A percentile compares a stretch with the other conserved stretches of the same genome.
These are phyloP conservation scores for Zopfochytrium polystomum DNA, from an alignment of 371 early-diverging fungal genomes.

Conservation along the genomic window DNA sequence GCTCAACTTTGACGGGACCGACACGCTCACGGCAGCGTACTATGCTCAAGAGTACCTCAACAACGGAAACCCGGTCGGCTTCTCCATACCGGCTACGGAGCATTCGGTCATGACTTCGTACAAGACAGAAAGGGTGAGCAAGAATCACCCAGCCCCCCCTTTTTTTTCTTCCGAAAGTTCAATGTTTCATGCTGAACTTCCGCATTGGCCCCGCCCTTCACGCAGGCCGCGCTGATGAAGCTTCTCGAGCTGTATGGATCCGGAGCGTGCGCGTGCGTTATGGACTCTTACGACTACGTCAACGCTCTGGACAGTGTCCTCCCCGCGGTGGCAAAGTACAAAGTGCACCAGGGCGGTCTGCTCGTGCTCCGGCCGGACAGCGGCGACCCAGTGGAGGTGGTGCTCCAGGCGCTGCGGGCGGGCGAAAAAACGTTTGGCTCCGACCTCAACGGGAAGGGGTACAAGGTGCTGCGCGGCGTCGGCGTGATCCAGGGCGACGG, in stretches of 20 bases:
- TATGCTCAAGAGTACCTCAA: conserved; percentile 74
- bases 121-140: conserved; percentile 53
- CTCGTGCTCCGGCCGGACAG: conserved; percentile 79
- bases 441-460: conserved; percentile 65
- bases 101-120: conserved; percentile 86
- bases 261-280: conserved; percentile 77
- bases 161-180: too few species aligned
- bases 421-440: conserved; percentile 70
- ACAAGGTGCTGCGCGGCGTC: conserved; percentile 47
- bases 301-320: conserved; percentile 67
- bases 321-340: conserved; percentile 57
- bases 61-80: conserved; percentile 63
- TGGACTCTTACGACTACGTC: conserved; percentile 66
- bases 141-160: conserved; percentile 24
- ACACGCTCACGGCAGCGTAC: conserved; percentile 72
- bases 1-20: conserved; percentile 70
- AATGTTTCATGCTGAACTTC: neutral
- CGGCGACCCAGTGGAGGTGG: conserved; percentile 72
- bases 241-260: conserved; percentile 64
- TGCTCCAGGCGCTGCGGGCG: conserved; percentile 66
- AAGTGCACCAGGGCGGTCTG: conserved; percentile 65
- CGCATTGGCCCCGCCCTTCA: neutral
- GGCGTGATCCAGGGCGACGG: conserved; percentile 84
- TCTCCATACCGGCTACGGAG: conserved; percentile 81
- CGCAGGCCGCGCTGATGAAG: conserved; percentile 58